Conservation (phyloP, 1,284 basidiomycete genomes). For the Pseudozyma flocculosa region DNA sequence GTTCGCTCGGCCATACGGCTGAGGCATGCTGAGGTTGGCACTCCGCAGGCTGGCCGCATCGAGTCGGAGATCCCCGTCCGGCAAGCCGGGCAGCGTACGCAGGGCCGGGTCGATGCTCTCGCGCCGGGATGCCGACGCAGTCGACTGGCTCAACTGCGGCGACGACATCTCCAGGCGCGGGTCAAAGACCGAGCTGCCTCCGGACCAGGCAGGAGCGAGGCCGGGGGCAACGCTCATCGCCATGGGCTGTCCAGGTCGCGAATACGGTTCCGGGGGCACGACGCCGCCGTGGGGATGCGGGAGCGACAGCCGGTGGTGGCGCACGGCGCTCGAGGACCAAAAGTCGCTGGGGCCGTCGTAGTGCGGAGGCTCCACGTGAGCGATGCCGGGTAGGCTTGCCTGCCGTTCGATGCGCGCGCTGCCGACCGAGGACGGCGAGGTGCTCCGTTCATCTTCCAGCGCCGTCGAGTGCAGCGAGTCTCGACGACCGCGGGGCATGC, state of each 20-base stretch:
- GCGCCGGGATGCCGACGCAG: neutral
- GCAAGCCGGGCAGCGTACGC: neutral
- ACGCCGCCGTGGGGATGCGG: conserved; percentile 6
- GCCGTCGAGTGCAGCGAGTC: conserved; percentile 23
- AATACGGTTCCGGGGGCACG: neutral
- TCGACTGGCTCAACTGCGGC: neutral
- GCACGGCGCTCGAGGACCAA: conserved; percentile 26
- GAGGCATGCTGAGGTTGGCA: neutral
- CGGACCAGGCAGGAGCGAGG: conserved; percentile 7
- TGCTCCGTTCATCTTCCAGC: conserved; percentile 27
- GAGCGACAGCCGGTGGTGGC: conserved; percentile 31
- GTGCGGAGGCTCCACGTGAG: conserved; percentile 9
- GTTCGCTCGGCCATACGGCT: neutral
- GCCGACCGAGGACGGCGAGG: conserved; percentile 25
- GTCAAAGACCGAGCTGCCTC: conserved; percentile 11
- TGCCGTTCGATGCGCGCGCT: conserved; percentile 21
- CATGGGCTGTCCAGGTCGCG: too few relatives aligned
- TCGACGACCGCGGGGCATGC: conserved; percentile 35
- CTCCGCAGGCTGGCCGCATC: neutral
- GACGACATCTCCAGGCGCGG: conserved; percentile 4
- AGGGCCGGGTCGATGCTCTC: neutral
- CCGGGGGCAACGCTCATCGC: too few relatives aligned
- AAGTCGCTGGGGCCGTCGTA: conserved; percentile 27
- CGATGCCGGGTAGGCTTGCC: conserved; percentile 17
- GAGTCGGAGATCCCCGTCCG: neutral